These are phyloP conservation scores for Metschnikowia bowlesiae DNA, from an alignment of 805 yeast genomes.

Conservation along the genomic window DNA sequence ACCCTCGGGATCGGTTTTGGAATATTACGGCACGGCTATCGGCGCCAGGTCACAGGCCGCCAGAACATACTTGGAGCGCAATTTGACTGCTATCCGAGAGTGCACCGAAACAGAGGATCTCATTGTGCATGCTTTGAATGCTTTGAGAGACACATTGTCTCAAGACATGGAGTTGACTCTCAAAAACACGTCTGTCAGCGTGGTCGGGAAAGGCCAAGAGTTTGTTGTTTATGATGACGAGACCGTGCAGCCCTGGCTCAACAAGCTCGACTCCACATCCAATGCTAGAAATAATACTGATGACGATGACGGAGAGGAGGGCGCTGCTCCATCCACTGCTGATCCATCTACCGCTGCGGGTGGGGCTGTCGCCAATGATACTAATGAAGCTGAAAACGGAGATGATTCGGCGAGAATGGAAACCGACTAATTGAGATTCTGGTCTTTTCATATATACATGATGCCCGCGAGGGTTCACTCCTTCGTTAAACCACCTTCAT, in stretches of 20 bases:
- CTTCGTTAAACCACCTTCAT: not conserved
- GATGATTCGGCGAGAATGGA: constrained; percentile 35
- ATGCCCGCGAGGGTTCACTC: not conserved
- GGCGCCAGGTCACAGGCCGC: constrained; percentile 99
- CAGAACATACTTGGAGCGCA: constrained; percentile 89
- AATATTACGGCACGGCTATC: constrained; percentile 89
- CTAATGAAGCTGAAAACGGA: constrained; percentile 6
- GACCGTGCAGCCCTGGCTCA: constrained; percentile 78
- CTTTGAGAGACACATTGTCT: constrained; percentile 88
- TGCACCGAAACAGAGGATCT: constrained; percentile 63
- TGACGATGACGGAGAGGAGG: constrained; percentile 28
- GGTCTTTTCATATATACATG: constrained; percentile 1
- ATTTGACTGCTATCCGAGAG: constrained; percentile 61
- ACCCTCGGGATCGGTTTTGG: constrained; percentile 91
- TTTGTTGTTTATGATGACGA: constrained; percentile 85
- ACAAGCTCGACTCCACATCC: constrained; percentile 61
- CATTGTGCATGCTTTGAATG: constrained; percentile 80
- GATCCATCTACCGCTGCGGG: constrained; percentile 15
- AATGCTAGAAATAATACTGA: constrained; percentile 50
- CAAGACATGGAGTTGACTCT: constrained; percentile 88
- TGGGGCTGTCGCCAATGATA: constrained; percentile 13
- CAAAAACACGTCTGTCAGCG: constrained; percentile 84
- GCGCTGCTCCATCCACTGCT: constrained; percentile 13
- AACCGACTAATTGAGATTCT: constrained; percentile 26
- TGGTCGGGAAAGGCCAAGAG: constrained; percentile 77